Percentiles rank a stretch among this genome's conserved stretches.
Evolutionary conservation across 2,329 filamentous ascomycete genomes (phyloP).

Genomic region (Verticillium isaacii): DNA sequence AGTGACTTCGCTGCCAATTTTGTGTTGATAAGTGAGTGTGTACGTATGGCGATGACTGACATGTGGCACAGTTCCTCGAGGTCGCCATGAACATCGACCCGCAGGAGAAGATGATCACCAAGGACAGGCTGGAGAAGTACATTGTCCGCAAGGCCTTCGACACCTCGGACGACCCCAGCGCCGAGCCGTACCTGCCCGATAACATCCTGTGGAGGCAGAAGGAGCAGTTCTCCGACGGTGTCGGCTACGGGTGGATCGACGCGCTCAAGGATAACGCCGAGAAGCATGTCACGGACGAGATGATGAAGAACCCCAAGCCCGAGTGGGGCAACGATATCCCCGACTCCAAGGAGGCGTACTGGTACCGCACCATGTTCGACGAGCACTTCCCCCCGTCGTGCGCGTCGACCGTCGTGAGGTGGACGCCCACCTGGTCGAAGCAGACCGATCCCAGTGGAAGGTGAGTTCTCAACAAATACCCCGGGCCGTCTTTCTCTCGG

Average conservation of each 20-base stretch:
- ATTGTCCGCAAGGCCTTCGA: constrained; percentile 97
- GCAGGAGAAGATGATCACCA: constrained; percentile 90
- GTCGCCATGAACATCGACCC: constrained; percentile 91
- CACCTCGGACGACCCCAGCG: constrained; percentile 77
- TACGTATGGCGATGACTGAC: neutral
- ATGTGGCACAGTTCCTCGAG: constrained; percentile 68
- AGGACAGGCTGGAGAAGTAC: constrained; percentile 91
- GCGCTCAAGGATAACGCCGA: constrained; percentile 93
- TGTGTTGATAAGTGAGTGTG: too few species aligned
- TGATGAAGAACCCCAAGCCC: constrained; percentile 96
- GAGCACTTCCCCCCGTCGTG: constrained; percentile 94
- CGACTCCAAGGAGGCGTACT: constrained; percentile 97
- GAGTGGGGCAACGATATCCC: constrained; percentile 93
- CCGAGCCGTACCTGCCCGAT: constrained; percentile 85
- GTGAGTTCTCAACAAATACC: constrained; percentile 38
- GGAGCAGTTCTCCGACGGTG: constrained; percentile 98
- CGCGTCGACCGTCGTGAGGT: constrained; percentile 89
- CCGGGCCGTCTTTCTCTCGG: neutral
- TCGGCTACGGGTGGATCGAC: constrained; percentile 99
- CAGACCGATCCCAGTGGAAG: constrained; percentile 93
- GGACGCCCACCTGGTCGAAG: constrained; percentile 96
- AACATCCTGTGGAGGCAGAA: constrained; percentile 98
- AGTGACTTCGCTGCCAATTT: constrained; percentile 14
- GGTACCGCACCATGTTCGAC: constrained; percentile 98
- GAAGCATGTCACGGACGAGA: constrained; percentile 85